phyloP scores from a whole-genome alignment of 345 rosid genomes.

The Litchi chinensis region DNA sequence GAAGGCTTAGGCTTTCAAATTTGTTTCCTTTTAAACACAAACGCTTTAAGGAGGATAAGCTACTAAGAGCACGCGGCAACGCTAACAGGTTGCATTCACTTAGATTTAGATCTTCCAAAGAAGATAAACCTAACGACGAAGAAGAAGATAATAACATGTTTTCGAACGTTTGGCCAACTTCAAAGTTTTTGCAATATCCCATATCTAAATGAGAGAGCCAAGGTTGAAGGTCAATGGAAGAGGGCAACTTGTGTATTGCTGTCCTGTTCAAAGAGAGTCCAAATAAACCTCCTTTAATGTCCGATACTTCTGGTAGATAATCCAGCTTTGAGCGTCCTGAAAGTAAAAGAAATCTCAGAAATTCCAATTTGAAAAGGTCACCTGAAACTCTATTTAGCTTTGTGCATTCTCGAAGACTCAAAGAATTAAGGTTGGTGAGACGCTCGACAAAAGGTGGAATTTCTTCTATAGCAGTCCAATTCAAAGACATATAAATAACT shows the following conservation, averaged over 20 bases:
- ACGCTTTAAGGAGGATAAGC: neutral
- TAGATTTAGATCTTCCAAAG: neutral
- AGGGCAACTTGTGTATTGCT: too few relatives aligned
- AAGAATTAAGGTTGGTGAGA: neutral
- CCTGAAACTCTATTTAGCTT: neutral
- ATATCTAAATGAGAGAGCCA: neutral
- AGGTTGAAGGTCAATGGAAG: constrained; percentile 8
- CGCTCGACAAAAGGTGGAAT: constrained; percentile 12
- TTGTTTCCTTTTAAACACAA: neutral
- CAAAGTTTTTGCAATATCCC: neutral
- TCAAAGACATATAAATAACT: neutral
- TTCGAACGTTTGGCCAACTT: neutral
- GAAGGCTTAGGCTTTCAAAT: neutral
- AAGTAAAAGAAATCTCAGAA: neutral
- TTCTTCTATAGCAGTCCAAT: constrained; percentile 15
- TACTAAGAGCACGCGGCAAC: neutral
- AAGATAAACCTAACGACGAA: neutral
- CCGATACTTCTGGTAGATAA: neutral
- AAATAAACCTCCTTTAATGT: neutral
- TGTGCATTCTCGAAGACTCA: constrained; percentile 25
- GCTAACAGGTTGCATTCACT: neutral
- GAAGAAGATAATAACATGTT: too few relatives aligned
- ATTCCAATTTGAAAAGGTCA: neutral
- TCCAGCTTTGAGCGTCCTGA: constrained; percentile 7
- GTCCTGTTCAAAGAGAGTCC: too few relatives aligned